phyloP scores from a whole-genome alignment of 179 eudicot genomes.

The Silene noctiflora region DNA sequence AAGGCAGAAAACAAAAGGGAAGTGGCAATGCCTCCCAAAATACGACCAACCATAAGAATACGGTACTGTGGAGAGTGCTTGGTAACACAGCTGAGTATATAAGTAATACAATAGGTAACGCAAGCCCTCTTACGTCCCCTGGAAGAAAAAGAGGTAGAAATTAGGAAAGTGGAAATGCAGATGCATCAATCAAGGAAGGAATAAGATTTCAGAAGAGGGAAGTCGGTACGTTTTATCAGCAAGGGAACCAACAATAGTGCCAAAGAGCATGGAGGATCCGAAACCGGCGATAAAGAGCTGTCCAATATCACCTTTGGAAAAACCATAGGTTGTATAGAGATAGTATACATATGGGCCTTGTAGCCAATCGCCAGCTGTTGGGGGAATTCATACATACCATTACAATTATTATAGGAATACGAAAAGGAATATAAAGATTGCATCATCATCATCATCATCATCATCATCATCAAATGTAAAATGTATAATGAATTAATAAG shows the following conservation, averaged over 20 bases:
- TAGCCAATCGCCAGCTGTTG: constrained; percentile 95
- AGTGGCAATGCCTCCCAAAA: constrained; percentile 95
- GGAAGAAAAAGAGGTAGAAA: constrained; percentile 16
- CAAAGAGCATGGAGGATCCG: constrained; percentile 96
- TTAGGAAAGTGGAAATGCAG: not conserved
- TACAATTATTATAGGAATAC: too few species aligned
- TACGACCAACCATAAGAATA: constrained; percentile 83
- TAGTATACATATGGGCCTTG: constrained; percentile 96
- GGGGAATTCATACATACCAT: too few species aligned
- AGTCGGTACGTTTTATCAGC: constrained; percentile 73
- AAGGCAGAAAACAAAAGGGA: constrained; percentile 95
- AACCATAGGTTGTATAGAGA: constrained; percentile 83
- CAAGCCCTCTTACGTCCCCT: constrained; percentile 96
- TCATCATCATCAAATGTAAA: not conserved
- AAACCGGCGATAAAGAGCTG: constrained; percentile 96
- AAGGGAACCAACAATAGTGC: constrained; percentile 92
- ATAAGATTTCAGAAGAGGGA: too few species aligned
- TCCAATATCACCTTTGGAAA: constrained; percentile 83
- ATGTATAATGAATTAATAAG: not conserved
- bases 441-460: not conserved
- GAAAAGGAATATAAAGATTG: too few species aligned
- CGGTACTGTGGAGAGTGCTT: constrained; percentile 95
- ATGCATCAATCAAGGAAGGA: not conserved
- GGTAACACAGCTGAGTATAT: constrained; percentile 54
- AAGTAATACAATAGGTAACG: constrained; percentile 79